phyloP scores from a whole-genome alignment of 2,329 filamentous ascomycete species.

The Aspergillus clavatus region DNA sequence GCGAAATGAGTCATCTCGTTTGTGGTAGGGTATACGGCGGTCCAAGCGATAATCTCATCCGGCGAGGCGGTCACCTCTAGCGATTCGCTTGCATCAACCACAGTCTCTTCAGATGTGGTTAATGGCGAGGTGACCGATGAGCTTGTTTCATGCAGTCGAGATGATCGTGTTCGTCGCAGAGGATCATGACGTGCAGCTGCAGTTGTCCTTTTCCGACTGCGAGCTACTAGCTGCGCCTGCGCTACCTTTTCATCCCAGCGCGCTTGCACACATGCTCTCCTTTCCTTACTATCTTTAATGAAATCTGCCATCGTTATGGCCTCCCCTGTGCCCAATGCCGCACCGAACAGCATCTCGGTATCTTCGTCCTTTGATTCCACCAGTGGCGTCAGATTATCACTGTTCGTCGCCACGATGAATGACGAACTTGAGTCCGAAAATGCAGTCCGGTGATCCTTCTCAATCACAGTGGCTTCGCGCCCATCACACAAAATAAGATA shows the following conservation, averaged over 20 bases:
- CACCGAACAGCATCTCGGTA: constrained; percentile 15
- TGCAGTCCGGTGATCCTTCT: constrained; percentile 52
- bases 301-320: constrained; percentile 21
- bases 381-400: constrained; percentile 38
- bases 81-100: constrained; percentile 5
- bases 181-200: constrained; percentile 6
- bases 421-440: constrained; percentile 41
- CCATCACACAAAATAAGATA: constrained; percentile 56
- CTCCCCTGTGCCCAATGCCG: constrained; percentile 14
- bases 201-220: neutral
- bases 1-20: constrained; percentile 58
- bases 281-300: constrained; percentile 32
- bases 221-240: constrained; percentile 9
- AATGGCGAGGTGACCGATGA: neutral
- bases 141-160: constrained; percentile 6
- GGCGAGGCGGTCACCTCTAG: constrained; percentile 24
- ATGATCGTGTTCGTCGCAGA: constrained; percentile 16
- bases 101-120: neutral
- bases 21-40: constrained; percentile 49
- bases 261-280: constrained; percentile 33
- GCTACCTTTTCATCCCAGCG: constrained; percentile 34
- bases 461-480: constrained; percentile 44
- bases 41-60: constrained; percentile 44
- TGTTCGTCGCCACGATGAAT: constrained; percentile 56
- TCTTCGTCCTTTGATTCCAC: constrained; percentile 15